Percentiles rank a stretch among this genome's conserved stretches.
Conservation (phyloP, 371 early-diverging fungal species). For the Haplosporangium sp. region DNA sequence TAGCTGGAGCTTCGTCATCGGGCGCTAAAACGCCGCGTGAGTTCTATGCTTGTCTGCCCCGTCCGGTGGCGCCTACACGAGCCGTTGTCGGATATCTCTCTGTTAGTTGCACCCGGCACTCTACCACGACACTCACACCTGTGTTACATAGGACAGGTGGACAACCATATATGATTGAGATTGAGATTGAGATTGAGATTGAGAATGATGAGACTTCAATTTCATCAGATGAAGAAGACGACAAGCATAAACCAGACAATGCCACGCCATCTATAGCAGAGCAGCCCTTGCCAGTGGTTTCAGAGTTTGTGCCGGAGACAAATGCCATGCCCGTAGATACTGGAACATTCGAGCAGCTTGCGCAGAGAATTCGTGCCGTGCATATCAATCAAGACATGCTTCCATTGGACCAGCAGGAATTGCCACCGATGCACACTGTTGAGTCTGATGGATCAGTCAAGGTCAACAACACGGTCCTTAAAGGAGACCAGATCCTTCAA, state of each 20-base stretch:
- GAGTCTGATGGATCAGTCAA: constrained; percentile 12
- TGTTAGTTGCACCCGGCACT: constrained; percentile 26
- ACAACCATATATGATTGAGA: constrained; percentile 9
- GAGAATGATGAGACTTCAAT: constrained; percentile 15
- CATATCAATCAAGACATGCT: constrained; percentile 28
- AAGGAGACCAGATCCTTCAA: constrained; percentile 21
- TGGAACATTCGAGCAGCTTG: constrained; percentile 6
- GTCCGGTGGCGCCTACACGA: constrained; percentile 13
- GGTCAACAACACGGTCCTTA: constrained; percentile 30
- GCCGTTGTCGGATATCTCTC: constrained; percentile 26
- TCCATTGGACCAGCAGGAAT: constrained; percentile 22
- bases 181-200: constrained; percentile 19
- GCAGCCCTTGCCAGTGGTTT: too few relatives aligned
- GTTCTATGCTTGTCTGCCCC: constrained; percentile 33
- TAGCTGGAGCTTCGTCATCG: constrained; percentile 40
- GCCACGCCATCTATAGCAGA: too few relatives aligned
- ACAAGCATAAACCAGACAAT: not conserved
- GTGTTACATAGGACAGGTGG: not conserved
- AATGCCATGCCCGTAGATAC: not conserved
- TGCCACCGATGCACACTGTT: constrained; percentile 30
- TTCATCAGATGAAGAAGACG: constrained; percentile 5
- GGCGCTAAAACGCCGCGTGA: constrained; percentile 35
- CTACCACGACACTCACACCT: constrained; percentile 16
- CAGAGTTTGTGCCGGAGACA: too few relatives aligned
- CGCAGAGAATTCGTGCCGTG: constrained; percentile 13